phyloP scores from a whole-genome alignment of 129 eudicot species.

The Calendula officinalis region DNA sequence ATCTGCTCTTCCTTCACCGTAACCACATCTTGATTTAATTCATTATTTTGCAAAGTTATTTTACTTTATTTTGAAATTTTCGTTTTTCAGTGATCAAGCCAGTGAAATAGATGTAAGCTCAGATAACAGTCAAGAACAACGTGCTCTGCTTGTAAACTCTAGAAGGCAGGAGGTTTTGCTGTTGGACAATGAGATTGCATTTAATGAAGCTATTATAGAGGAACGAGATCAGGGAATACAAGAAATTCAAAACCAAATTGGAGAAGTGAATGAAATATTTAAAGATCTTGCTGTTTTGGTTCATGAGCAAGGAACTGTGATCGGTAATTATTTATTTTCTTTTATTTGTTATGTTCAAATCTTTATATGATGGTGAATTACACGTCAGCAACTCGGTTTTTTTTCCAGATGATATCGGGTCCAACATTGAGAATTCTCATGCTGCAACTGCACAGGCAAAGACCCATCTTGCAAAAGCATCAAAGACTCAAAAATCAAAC shows the following conservation, averaged over 20 bases:
- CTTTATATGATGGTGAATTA: neutral
- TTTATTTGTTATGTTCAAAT: neutral
- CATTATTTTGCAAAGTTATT: neutral
- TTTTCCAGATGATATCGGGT: slow-evolving; percentile 62
- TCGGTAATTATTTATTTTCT: slow-evolving; percentile 41
- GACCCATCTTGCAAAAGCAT: slow-evolving; percentile 60
- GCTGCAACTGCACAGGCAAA: slow-evolving; percentile 62
- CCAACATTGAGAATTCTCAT: slow-evolving; percentile 60
- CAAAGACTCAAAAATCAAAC: slow-evolving; percentile 61
- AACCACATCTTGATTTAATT: neutral
- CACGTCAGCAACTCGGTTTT: neutral
- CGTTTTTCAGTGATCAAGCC: slow-evolving; percentile 38
- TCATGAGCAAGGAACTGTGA: slow-evolving; percentile 52
- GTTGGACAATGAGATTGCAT: slow-evolving; percentile 58
- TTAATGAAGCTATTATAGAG: slow-evolving; percentile 73
- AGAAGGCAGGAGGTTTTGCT: slow-evolving; percentile 63
- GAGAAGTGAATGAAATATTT: slow-evolving; percentile 71
- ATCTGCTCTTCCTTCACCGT: slow-evolving; percentile 39
- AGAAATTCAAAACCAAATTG: slow-evolving; percentile 69
- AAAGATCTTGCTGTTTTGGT: slow-evolving; percentile 74
- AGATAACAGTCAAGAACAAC: slow-evolving; percentile 38
- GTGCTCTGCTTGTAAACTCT: slow-evolving; percentile 49
- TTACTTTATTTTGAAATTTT: neutral
- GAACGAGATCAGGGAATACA: slow-evolving; percentile 82
- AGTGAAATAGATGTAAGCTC: slow-evolving; percentile 43